Conservation (phyloP, 139 green algal genomes). For the Chlorella ohadii region DNA sequence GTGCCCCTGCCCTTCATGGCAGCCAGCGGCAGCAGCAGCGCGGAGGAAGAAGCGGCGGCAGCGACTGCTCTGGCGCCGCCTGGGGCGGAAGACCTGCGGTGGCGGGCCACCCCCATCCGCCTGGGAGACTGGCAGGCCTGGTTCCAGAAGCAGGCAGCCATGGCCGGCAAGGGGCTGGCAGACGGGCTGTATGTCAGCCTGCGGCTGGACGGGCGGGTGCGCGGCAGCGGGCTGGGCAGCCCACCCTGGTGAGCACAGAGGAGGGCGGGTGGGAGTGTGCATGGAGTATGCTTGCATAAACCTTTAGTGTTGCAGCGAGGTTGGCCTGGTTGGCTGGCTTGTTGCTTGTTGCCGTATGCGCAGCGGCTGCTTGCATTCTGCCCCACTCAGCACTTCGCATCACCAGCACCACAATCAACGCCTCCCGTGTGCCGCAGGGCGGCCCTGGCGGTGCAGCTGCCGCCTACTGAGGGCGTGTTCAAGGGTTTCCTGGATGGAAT, state of each 20-base stretch:
- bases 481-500: constrained; percentile 80
- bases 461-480: constrained; percentile 66
- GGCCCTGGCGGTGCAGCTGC: constrained; percentile 66
- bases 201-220: constrained; percentile 79
- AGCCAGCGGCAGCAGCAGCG: not conserved
- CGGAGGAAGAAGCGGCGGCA: not conserved
- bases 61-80: not conserved
- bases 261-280: too few relatives aligned
- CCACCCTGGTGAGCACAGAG: constrained; percentile 69
- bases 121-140: constrained; percentile 62
- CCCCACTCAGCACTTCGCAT: too few relatives aligned
- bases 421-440: constrained; percentile 17
- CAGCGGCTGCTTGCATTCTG: too few relatives aligned
- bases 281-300: too few relatives aligned
- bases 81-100: constrained; percentile 47
- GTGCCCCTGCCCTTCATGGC: constrained; percentile 73
- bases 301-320: too few relatives aligned
- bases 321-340: too few relatives aligned
- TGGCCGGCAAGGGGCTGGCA: constrained; percentile 32
- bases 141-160: constrained; percentile 77
- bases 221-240: constrained; percentile 65
- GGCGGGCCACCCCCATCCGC: constrained; percentile 62
- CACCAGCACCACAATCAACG: too few relatives aligned
- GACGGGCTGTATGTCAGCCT: constrained; percentile 78
- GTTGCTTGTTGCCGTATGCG: too few relatives aligned